Percentiles rank a stretch among this genome's conserved stretches.
Evolutionary conservation across 2,329 filamentous ascomycete species (phyloP).

Genomic region (Fulvia fulva): DNA sequence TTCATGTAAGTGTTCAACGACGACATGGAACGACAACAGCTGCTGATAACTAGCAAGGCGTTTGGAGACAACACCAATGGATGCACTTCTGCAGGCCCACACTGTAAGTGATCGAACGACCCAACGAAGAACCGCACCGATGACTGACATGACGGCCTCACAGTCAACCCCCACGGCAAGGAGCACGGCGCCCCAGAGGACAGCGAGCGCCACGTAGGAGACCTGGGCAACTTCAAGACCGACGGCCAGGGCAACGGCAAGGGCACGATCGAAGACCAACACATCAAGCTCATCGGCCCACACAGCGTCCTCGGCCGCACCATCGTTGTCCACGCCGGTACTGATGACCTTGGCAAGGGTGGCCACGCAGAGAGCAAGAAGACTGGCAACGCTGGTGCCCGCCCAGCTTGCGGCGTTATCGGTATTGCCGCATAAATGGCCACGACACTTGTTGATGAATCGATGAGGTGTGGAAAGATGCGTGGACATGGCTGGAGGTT

Average conservation of each 20-base stretch:
- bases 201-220: slow-evolving; percentile 86
- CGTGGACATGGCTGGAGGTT: background rate
- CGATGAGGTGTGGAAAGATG: slow-evolving; percentile 6
- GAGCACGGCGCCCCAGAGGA: slow-evolving; percentile 84
- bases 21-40: background rate
- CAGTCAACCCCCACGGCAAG: slow-evolving; percentile 95
- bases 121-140: background rate
- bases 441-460: background rate
- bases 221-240: slow-evolving; percentile 95
- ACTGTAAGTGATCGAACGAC: slow-evolving; percentile 62
- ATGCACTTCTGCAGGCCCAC: slow-evolving; percentile 95
- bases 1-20: slow-evolving; percentile 63
- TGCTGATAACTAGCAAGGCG: background rate
- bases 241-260: slow-evolving; percentile 87
- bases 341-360: slow-evolving; percentile 93
- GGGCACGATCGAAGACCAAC: slow-evolving; percentile 73
- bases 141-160: slow-evolving; percentile 1
- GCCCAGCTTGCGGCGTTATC: slow-evolving; percentile 79
- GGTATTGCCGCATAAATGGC: slow-evolving; percentile 33
- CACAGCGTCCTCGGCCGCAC: slow-evolving; percentile 95
- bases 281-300: slow-evolving; percentile 93
- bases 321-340: slow-evolving; percentile 89
- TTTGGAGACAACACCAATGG: slow-evolving; percentile 99
- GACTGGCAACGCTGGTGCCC: slow-evolving; percentile 91
- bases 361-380: slow-evolving; percentile 93